Evolutionary conservation across 2,329 filamentous ascomycete genomes (phyloP), one percentile per base, ranked within the genome.

Genomic region (Ophiognomonia clavigignenti-juglandacearum): DNA sequence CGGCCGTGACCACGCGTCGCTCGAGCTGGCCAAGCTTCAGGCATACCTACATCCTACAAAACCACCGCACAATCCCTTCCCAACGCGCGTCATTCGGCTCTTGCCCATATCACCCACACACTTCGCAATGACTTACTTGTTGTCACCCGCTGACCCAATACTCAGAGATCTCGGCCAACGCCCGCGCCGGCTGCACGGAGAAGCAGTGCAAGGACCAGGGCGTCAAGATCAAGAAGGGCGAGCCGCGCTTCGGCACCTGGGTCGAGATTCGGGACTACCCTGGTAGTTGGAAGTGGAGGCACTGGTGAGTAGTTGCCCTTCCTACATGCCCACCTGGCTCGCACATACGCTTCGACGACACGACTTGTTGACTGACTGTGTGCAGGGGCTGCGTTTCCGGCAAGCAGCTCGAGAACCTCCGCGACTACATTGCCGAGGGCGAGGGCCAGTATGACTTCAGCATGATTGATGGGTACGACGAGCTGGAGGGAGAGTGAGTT

Each of bases 311-410:
- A 26, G 24, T 10, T n/a, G 10, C 36, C 31, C 14, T 19, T 27
- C 5, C 7, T n/a, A n/a, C n/a, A n/a, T n/a, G n/a, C n/a, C n/a
- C n/a, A n/a, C n/a, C n/a, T n/a, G n/a, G n/a, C n/a, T n/a, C n/a
- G n/a, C n/a, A n/a, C n/a, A n/a, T n/a, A n/a, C n/a, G n/a, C n/a
- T n/a, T n/a, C n/a, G n/a, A n/a, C n/a, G n/a, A n/a, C n/a, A n/a
- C n/a, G n/a, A n/a, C n/a, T n/a, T n/a, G n/a, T n/a, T n/a, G n/a
- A n/a, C n/a, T n/a, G n/a, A n/a, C n/a, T n/a, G n/a, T n/a, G n/a
- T 3, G 6, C 42, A 95, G 91, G 91, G 91, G 92, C 24, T 97
- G 92, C 58, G 80, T 91, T 29, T 95, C 89, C 14, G 90, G 90
- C 19, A 73, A 76, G 45, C 80, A 88, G 59, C 70, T 96, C 50